Evolutionary conservation across 805 yeast genomes (phyloP).

Genomic region (Suhomyces sp.): DNA sequence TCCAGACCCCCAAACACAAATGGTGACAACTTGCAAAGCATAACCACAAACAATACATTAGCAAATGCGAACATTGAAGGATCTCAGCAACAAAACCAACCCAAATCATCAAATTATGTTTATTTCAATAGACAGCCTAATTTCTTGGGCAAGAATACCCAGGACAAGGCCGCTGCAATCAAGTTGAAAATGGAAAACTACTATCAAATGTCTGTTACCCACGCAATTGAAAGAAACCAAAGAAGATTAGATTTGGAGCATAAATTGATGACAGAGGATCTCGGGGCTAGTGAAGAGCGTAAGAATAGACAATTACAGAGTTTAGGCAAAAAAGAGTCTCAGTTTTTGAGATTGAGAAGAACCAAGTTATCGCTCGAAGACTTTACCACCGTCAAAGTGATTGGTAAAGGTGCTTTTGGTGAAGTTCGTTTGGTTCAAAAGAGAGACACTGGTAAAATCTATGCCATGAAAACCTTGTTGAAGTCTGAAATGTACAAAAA

Average conservation of each 20-base stretch:
- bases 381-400: conserved; percentile 82
- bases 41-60: conserved; percentile 15
- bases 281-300: conserved; percentile 71
- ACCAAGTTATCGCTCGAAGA: conserved; percentile 81
- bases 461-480: conserved; percentile 89
- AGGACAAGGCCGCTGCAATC: conserved; percentile 80
- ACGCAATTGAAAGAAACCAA: conserved; percentile 94
- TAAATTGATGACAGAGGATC: conserved; percentile 61
- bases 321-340: conserved; percentile 85
- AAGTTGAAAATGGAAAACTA: conserved; percentile 80
- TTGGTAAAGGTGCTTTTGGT: conserved; percentile 97
- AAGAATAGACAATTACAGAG: conserved; percentile 76
- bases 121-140: conserved; percentile 83
- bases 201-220: conserved; percentile 79
- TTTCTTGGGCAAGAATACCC: conserved; percentile 64
- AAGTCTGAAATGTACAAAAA: conserved; percentile 93
- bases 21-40: conserved; percentile 3
- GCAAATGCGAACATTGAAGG: conserved; percentile 11
- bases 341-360: conserved; percentile 77
- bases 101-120: conserved; percentile 46
- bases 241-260: conserved; percentile 84
- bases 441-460: conserved; percentile 84
- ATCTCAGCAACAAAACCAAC: conserved; percentile 6
- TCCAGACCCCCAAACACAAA: neutral
- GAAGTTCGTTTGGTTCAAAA: conserved; percentile 94